Base-by-base conservation (phyloP, 129 eudicot species). In the Silybum marianum region DNA sequence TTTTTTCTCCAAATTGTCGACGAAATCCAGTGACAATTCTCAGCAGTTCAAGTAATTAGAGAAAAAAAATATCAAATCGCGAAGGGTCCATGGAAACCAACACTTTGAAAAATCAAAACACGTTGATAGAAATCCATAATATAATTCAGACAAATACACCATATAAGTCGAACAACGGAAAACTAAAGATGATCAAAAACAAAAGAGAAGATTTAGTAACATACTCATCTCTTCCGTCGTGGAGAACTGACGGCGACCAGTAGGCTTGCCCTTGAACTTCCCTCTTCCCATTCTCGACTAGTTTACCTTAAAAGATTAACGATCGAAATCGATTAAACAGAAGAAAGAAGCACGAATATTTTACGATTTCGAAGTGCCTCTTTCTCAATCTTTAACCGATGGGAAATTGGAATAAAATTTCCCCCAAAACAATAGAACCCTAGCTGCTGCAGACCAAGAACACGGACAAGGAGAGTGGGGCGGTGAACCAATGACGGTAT, bases 251-350 rank as follows among this genome's bases (percentile, higher is more conserved):
- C 94, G 91, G 18, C 94, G 94, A 75, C 94, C 94, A 77, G 91
- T 90, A 36, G 91, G 91, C 86, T 90, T 90, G 75, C 91, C 94
- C 91, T 90, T 90, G 81, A 90, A 90, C 85, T 90, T 90, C 79
- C 94, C 91, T 85, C 91, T 83, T 4, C 86, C 91, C 91, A 85
- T 88, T 2, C 13, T 62, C 26, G 4, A n/a, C 68, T 58, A 58
- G 23, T 16, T 58, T 16, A 18, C 66, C 23, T 38, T 58, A 2
- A 18, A 54, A n/a, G 8, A 18, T 22, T 19, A 60, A 60, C 68
- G 68, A 60, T 60, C 68, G 68, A 60, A 60, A 18, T 60, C 24
- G 25, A 60, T 3, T 60, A 19, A 60, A 7, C 24, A 62, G 69
- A 21, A 62, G 69, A 62, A 62, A 62, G 69, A 62, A 62, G 69